Base-by-base conservation (phyloP, 116 monocot genomes). In the Trichopus zeylanicus region DNA sequence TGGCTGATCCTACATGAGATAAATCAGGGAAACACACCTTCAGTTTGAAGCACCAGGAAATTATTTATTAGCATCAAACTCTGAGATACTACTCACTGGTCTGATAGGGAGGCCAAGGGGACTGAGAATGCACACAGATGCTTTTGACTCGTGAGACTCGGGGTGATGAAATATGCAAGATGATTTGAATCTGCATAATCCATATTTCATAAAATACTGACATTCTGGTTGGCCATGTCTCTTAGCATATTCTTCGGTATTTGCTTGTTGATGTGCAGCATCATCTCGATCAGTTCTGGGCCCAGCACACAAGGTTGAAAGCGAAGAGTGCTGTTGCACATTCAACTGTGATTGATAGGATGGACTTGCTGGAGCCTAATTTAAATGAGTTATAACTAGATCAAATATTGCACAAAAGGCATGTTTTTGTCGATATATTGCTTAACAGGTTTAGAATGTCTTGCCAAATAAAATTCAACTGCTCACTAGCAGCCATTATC, bases 81-180 rank as follows among this genome's bases (percentile, higher is more conserved):
- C n/a, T n/a, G n/a, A n/a, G n/a, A n/a, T n/a, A n/a, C n/a, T n/a
- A 77, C 55, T 48, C 51, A 78, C 78, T 53, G 64, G 73, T 56
- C 67, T 68, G 8, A 73, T 23, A 28, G 78, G 78, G 37, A 78
- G 33, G 56, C 78, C 64, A 11, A 65, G 30, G 0, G 69, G 63
- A 32, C 53, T 73, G 29, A 78, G 38, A 19, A 58, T 12, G 11
- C 52, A 29, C 7, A n/a, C 29, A 3, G 73, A 34, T 48, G 13
- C 37, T 59, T 61, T 60, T 18, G 64, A 25, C 16, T 26, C 26
- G 15, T 21, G 69, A 18, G 48, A 48, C 59, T 59, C 68, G 25
- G 78, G 78, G 49, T 78, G 78, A 30, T 73, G 73, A 68, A 46
- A 78, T 39, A 48, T 78, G 34, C 78, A 78, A n/a, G 68, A 59